phyloP scores from a whole-genome alignment of 2,329 filamentous ascomycete genomes.

The Pezizomycotina sp. region DNA sequence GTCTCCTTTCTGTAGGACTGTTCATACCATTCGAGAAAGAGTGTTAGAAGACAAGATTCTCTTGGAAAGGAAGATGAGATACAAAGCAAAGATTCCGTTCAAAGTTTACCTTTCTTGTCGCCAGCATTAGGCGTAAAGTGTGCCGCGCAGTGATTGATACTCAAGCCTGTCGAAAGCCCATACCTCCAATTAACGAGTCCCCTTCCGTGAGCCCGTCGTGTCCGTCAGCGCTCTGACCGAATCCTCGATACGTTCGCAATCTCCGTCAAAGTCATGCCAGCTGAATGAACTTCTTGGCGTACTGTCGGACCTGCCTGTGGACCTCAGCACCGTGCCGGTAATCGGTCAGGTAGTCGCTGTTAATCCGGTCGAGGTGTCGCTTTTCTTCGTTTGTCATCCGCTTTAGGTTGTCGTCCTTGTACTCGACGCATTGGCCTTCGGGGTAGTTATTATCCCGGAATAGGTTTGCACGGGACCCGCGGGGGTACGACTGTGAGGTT shows the following conservation, averaged over 20 bases:
- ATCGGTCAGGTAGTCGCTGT: slow-evolving; percentile 61
- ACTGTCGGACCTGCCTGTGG: slow-evolving; percentile 74
- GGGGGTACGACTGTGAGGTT: slow-evolving; percentile 58
- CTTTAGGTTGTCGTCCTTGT: slow-evolving; percentile 58
- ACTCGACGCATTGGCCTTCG: slow-evolving; percentile 54
- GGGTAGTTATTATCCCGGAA: slow-evolving; percentile 60
- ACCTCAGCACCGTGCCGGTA: slow-evolving; percentile 75
- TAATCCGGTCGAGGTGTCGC: slow-evolving; percentile 62
- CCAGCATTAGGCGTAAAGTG: slow-evolving; percentile 79
- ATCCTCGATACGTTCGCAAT: slow-evolving; percentile 78
- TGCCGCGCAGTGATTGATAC: slow-evolving; percentile 69
- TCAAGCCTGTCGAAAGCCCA: slow-evolving; percentile 74
- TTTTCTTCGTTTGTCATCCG: slow-evolving; percentile 75
- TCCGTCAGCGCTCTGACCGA: slow-evolving; percentile 61
- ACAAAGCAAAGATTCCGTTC: background rate
- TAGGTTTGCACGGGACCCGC: slow-evolving; percentile 54
- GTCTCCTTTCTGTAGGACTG: slow-evolving; percentile 45
- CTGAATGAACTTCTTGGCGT: slow-evolving; percentile 63
- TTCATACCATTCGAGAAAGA: background rate
- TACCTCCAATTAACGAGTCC: slow-evolving; percentile 59
- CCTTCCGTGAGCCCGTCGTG: slow-evolving; percentile 63
- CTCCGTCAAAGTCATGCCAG: slow-evolving; percentile 61
- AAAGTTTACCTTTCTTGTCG: slow-evolving; percentile 44
- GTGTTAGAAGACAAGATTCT: too few relatives aligned
- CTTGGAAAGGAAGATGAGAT: background rate